These are phyloP conservation scores for Hypericum androsaemum DNA, from an alignment of 345 rosid species.

Conservation along the genomic window DNA sequence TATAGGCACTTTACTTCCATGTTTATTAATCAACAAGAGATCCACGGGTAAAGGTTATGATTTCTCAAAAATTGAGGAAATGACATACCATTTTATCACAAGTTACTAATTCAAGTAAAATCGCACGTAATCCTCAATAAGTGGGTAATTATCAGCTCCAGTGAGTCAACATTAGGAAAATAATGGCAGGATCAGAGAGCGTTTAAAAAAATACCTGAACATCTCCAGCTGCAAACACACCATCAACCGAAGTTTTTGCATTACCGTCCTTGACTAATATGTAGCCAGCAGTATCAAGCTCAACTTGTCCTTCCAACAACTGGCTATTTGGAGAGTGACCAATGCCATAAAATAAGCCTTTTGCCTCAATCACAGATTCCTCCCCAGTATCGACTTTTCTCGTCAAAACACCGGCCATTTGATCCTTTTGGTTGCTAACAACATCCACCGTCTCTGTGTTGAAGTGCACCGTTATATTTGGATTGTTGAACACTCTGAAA, in stretches of 20 bases:
- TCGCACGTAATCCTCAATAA: too few relatives aligned
- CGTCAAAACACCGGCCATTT: slow-evolving; percentile 77
- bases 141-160: too few relatives aligned
- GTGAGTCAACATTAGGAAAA: too few relatives aligned
- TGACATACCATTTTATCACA: too few relatives aligned
- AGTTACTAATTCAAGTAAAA: too few relatives aligned
- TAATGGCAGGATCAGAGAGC: too few relatives aligned
- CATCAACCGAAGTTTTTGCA: slow-evolving; percentile 77
- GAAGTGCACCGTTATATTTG: slow-evolving; percentile 89
- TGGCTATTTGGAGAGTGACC: slow-evolving; percentile 95
- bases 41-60: too few relatives aligned
- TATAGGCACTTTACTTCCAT: too few relatives aligned
- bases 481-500: slow-evolving; percentile 99
- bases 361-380: slow-evolving; percentile 79
- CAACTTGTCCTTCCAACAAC: slow-evolving; percentile 84
- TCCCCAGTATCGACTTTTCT: slow-evolving; percentile 68
- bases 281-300: slow-evolving; percentile 75
- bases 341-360: slow-evolving; percentile 94
- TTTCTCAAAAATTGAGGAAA: too few relatives aligned
- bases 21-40: too few relatives aligned
- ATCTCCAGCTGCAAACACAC: slow-evolving; percentile 97
- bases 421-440: slow-evolving; percentile 82
- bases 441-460: slow-evolving; percentile 75
- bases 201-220: slow-evolving; percentile 57
- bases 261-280: slow-evolving; percentile 66